A percentile compares a stretch with the other conserved stretches of the same genome.
Conservation (phyloP, 2,329 filamentous ascomycete species). For the Ophiostoma montium region DNA sequence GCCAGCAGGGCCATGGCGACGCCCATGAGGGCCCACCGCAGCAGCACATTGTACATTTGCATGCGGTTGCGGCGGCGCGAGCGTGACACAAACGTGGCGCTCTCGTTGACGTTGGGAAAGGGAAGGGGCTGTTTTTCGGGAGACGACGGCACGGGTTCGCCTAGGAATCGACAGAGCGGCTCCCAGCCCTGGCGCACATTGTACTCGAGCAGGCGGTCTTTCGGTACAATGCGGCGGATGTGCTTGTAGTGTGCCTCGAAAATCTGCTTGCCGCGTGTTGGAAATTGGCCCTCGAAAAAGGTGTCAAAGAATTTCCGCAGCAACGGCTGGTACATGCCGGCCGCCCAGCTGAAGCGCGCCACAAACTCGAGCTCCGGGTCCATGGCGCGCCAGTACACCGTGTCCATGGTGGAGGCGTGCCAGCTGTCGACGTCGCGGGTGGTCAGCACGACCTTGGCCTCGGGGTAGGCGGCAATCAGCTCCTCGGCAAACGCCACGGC, state of each 20-base stretch:
- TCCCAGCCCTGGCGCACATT: slow-evolving; percentile 26
- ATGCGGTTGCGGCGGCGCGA: slow-evolving; percentile 15
- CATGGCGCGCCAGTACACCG: slow-evolving; percentile 8
- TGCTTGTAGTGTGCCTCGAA: slow-evolving; percentile 7
- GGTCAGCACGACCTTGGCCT: slow-evolving; percentile 33
- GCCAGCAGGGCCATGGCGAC: background rate
- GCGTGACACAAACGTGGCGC: slow-evolving; percentile 13
- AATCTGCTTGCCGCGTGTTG: slow-evolving; percentile 5
- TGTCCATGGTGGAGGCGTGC: slow-evolving; percentile 19
- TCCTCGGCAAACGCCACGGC: slow-evolving; percentile 25
- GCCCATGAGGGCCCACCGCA: slow-evolving; percentile 15
- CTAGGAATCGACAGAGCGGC: slow-evolving; percentile 27
- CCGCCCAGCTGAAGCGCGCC: slow-evolving; percentile 4
- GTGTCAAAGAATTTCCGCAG: slow-evolving; percentile 10
- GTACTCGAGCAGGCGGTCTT: slow-evolving; percentile 24
- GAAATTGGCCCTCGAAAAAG: slow-evolving; percentile 8
- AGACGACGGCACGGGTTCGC: slow-evolving; percentile 18
- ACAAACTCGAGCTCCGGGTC: slow-evolving; percentile 6
- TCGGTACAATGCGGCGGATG: slow-evolving; percentile 21
- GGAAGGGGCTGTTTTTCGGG: slow-evolving; percentile 12
- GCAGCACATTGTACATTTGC: slow-evolving; percentile 14
- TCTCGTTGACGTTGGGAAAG: slow-evolving; percentile 23
- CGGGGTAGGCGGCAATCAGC: slow-evolving; percentile 31
- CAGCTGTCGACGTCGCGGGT: slow-evolving; percentile 27
- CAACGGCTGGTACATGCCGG: slow-evolving; percentile 10